Base-by-base conservation (phyloP, 2,329 filamentous ascomycete species). In the Aphanocladium album region DNA sequence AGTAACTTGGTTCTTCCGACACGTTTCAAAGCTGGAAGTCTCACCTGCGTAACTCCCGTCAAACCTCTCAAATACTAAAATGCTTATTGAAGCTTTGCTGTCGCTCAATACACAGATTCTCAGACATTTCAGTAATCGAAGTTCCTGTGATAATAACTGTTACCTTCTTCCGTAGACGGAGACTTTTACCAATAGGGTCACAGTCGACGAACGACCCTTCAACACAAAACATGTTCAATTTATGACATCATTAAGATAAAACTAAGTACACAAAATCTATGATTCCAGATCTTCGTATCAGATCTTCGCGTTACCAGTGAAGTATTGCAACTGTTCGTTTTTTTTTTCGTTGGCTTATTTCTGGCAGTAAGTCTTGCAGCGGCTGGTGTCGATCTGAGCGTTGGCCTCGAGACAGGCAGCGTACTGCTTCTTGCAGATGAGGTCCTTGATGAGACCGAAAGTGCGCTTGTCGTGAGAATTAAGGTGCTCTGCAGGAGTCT, bases 361-460 rank as follows among this genome's bases (percentile, higher is more conserved):
- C 30, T 57, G 12, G 54, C 54, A 57, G 30, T 37, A 57, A 16
- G 8, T 49, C 21, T 33, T 25, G 51, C 58, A 60, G 33, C 41
- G 25, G 50, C 23, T 41, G n/a, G 51, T 54, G 21, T 55, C 35
- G 9, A 60, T 23, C 3, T 6, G 27, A 21, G 33, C 23, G 43
- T 60, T 60, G 45, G 52, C 59, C 21, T 27, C n/a, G 19, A 45
- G 17, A 51, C 59, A 60, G 23, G 59, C 59, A 35, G 59, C 59
- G 27, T 50, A 55, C 52, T 60, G 59, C 45, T 54, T 55, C 59
- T 60, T 60, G 59, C 59, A 60, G 11, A 55, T 50, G 11, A 60
- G 21, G 25, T 56, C 37, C 59, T 55, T 55, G 51, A 60, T 25
- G 14, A 55, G 45, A 19, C 52, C 45, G 2, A 56, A 47, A 16